Evolutionary conservation across 2,329 filamentous ascomycete genomes (phyloP).

Genomic region (Dactylella cylindrospora): DNA sequence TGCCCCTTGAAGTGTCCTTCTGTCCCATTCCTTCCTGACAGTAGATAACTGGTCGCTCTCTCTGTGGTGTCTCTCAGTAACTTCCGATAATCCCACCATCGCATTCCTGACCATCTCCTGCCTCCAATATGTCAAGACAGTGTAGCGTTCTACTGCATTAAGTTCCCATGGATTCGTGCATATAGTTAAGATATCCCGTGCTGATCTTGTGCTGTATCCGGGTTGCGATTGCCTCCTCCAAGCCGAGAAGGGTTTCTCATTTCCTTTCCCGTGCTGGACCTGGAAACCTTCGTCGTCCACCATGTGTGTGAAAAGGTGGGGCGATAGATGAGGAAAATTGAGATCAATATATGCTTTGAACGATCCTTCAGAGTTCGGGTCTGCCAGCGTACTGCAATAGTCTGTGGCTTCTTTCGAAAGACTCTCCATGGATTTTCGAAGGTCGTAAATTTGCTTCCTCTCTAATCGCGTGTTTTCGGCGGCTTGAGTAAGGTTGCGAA

Average conservation of each 20-base stretch:
- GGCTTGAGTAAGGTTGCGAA: conserved; percentile 7
- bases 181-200: not conserved
- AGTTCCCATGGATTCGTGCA: conserved; percentile 17
- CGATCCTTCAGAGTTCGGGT: not conserved
- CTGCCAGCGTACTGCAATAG: conserved; percentile 11
- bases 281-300: conserved; percentile 22
- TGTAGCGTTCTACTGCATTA: conserved; percentile 2
- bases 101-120: conserved; percentile 21
- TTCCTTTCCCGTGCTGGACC: not conserved
- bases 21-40: conserved; percentile 27
- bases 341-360: conserved; percentile 5
- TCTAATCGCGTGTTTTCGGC: conserved; percentile 19
- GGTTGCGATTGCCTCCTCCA: conserved; percentile 3
- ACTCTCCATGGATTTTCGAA: not conserved
- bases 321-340: conserved; percentile 6
- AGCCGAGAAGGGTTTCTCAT: conserved; percentile 10
- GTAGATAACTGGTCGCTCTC: conserved; percentile 18
- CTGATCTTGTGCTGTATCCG: not conserved
- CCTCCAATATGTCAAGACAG: conserved; percentile 16
- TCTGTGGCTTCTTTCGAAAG: conserved; percentile 1
- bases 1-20: conserved; percentile 13
- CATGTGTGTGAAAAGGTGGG: conserved; percentile 2
- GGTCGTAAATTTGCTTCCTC: conserved; percentile 13
- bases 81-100: not conserved
- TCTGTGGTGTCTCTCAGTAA: conserved; percentile 9